Evolutionary conservation across 2,329 filamentous ascomycete species (phyloP).

Genomic region (Lomentospora prolificans): DNA sequence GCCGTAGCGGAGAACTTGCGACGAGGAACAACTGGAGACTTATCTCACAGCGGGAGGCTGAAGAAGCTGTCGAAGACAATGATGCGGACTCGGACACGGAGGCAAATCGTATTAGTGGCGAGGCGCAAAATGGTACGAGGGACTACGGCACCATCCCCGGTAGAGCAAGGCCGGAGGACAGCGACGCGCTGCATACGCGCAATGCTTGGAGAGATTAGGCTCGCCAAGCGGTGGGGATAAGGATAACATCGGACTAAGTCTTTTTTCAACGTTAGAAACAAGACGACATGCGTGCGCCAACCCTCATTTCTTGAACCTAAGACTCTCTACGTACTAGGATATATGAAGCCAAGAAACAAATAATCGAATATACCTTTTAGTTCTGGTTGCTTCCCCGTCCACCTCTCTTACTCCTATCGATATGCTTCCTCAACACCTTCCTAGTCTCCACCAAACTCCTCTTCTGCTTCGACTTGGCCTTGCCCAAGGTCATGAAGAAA

Average conservation of each 20-base stretch:
- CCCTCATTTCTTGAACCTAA: too few relatives aligned
- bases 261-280: too few relatives aligned
- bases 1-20: too few relatives aligned
- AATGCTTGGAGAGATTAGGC: neutral
- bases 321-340: neutral
- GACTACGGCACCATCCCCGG: neutral
- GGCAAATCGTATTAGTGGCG: neutral
- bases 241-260: neutral
- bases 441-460: constrained; percentile 79
- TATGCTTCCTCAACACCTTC: constrained; percentile 70
- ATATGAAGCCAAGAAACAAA: neutral
- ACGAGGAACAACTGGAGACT: neutral
- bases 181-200: neutral
- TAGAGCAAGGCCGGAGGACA: neutral
- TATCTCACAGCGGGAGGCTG: neutral
- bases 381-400: constrained; percentile 65
- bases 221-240: too few relatives aligned
- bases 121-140: neutral
- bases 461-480: constrained; percentile 94
- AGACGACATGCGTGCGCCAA: too few relatives aligned
- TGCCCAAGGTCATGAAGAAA: constrained; percentile 94
- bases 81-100: neutral
- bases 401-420: constrained; percentile 73
- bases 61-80: neutral
- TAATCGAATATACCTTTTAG: constrained; percentile 13